Percentiles rank a stretch among this genome's conserved stretches.
Evolutionary conservation across 306 rosid genomes (phyloP).

Genomic region (Pyrus pyrifolia): DNA sequence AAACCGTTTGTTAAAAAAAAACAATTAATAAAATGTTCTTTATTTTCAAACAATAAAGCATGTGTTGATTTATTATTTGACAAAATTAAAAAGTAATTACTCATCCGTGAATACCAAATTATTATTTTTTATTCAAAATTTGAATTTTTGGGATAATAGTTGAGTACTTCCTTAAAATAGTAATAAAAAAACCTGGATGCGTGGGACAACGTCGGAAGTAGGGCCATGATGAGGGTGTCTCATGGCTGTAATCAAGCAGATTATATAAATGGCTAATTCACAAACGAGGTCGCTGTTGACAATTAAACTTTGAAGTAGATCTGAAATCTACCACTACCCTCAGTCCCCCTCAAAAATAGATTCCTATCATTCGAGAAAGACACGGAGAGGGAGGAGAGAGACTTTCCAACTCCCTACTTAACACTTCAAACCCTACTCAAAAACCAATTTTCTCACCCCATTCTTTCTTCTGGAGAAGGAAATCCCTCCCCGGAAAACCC

Average conservation of each 20-base stretch:
- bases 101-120: no score
- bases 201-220: constrained; percentile 1
- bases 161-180: not conserved
- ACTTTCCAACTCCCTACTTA: constrained; percentile 1
- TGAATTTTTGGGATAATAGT: not conserved
- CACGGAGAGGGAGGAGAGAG: not conserved
- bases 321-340: constrained; percentile 42
- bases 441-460: not conserved
- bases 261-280: not conserved
- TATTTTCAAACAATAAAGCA: no score
- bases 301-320: constrained; percentile 31
- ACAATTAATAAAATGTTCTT: no score
- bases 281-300: constrained; percentile 10
- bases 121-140: not conserved
- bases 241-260: not conserved
- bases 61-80: no score
- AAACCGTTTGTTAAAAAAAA: no score
- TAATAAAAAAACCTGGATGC: not conserved
- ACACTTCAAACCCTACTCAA: constrained; percentile 7
- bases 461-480: constrained; percentile 1
- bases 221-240: not conserved
- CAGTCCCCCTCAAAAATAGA: constrained; percentile 33
- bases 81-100: no score
- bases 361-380: constrained; percentile 30
- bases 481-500: not conserved